Conservation (phyloP, 2,329 filamentous ascomycete genomes). For the Sclerotinia borealis region DNA sequence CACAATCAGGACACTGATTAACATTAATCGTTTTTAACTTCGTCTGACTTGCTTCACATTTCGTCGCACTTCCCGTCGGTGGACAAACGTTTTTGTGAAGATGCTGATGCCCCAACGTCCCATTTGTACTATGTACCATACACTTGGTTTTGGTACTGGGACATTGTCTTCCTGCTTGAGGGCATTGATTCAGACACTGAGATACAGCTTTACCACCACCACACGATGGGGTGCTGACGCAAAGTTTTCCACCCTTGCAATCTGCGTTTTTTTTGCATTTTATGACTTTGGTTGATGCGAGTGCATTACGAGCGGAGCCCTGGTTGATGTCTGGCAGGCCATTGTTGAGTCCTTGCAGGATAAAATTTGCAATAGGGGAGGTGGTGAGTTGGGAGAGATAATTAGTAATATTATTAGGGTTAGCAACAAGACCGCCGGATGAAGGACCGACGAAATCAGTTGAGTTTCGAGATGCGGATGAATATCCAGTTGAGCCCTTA, state of each 20-base stretch:
- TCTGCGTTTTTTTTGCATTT: background rate
- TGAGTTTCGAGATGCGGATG: background rate
- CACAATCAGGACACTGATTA: conserved; percentile 4
- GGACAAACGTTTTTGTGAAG: background rate
- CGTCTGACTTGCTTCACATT: background rate
- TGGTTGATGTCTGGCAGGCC: background rate
- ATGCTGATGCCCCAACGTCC: background rate
- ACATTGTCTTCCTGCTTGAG: background rate
- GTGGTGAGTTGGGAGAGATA: conserved; percentile 1
- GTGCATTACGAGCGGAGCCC: background rate
- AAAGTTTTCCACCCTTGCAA: background rate
- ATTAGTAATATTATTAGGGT: background rate
- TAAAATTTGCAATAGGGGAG: conserved; percentile 9
- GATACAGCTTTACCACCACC: background rate
- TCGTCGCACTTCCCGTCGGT: background rate
- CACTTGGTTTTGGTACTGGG: background rate
- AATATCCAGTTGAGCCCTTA: conserved; percentile 18
- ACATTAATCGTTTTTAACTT: background rate
- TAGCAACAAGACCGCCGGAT: background rate
- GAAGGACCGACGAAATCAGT: background rate
- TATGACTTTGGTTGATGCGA: background rate
- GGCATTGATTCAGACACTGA: conserved; percentile 5
- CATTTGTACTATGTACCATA: background rate
- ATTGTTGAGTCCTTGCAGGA: conserved; percentile 1
- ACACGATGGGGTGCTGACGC: background rate